Evolutionary conservation across 805 yeast species (phyloP).

Genomic region (Myxozyma neglecta): DNA sequence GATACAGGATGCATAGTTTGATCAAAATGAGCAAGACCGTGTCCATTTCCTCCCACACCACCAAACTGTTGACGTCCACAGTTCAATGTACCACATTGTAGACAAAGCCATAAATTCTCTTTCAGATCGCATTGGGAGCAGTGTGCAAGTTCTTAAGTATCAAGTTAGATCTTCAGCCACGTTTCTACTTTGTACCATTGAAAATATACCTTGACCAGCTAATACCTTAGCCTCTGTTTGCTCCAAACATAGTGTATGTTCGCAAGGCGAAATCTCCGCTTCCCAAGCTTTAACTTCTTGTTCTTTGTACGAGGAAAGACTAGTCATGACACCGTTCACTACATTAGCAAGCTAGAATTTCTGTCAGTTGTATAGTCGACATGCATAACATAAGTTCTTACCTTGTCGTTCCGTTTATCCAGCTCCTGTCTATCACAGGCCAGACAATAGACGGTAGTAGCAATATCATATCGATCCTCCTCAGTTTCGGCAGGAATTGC

Average conservation of each 20-base stretch:
- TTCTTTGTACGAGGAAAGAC: slow-evolving; percentile 59
- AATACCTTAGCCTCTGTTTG: slow-evolving; percentile 40
- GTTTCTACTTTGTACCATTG: neutral
- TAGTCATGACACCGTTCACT: slow-evolving; percentile 50
- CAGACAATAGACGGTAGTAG: slow-evolving; percentile 46
- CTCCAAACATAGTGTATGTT: slow-evolving; percentile 62
- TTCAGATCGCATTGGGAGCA: slow-evolving; percentile 49
- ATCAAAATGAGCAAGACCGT: slow-evolving; percentile 75
- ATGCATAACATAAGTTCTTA: neutral
- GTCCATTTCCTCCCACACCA: slow-evolving; percentile 90
- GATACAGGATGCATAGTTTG: slow-evolving; percentile 71
- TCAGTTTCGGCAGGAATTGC: slow-evolving; percentile 66
- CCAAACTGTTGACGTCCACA: slow-evolving; percentile 97
- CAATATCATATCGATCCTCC: slow-evolving; percentile 57
- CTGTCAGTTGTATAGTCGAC: neutral
- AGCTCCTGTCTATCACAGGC: slow-evolving; percentile 35
- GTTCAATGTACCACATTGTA: slow-evolving; percentile 86
- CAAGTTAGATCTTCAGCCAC: neutral
- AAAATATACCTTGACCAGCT: slow-evolving; percentile 20
- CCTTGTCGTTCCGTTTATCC: slow-evolving; percentile 9
- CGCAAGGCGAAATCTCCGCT: slow-evolving; percentile 77
- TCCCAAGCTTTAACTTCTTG: slow-evolving; percentile 91
- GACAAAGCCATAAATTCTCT: slow-evolving; percentile 89
- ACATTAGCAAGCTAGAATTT: slow-evolving; percentile 35
- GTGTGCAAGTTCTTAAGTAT: slow-evolving; percentile 29